Conservation (phyloP, 1,284 basidiomycete species). For the Vanrija sp. region DNA sequence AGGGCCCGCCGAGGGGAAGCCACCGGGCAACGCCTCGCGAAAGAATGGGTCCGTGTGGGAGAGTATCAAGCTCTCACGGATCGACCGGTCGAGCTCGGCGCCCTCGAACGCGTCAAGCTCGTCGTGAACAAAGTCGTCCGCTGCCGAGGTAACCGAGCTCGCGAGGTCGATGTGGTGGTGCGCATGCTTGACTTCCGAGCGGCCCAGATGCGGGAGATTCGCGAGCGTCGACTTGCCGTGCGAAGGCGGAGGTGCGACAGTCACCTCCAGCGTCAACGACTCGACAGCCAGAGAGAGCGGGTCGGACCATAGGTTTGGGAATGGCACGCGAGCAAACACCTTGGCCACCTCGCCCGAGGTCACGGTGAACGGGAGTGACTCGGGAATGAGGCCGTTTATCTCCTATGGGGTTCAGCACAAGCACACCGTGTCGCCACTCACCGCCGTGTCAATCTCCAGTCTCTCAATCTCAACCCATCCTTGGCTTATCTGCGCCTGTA, state of each 20-base stretch:
- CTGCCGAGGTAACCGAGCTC: slow-evolving; percentile 71
- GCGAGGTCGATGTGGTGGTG: slow-evolving; percentile 55
- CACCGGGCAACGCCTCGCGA: slow-evolving; percentile 33
- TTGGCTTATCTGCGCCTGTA: slow-evolving; percentile 86
- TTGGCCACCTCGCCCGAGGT: slow-evolving; percentile 67
- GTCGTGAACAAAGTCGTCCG: slow-evolving; percentile 77
- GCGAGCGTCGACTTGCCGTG: slow-evolving; percentile 3
- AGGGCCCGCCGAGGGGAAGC: slow-evolving; percentile 24
- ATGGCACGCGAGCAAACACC: slow-evolving; percentile 60
- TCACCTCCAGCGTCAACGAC: slow-evolving; percentile 66
- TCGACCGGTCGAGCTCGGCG: slow-evolving; percentile 64
- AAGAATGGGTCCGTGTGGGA: slow-evolving; percentile 37
- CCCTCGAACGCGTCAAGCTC: slow-evolving; percentile 71
- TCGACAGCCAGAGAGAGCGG: slow-evolving; percentile 50
- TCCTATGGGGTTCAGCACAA: slow-evolving; percentile 54
- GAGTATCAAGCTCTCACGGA: slow-evolving; percentile 48
- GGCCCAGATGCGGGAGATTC: neutral
- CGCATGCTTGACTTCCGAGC: too few relatives aligned
- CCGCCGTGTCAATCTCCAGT: slow-evolving; percentile 71
- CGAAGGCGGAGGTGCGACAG: slow-evolving; percentile 60
- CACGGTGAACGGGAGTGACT: slow-evolving; percentile 64
- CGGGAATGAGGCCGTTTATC: slow-evolving; percentile 66
- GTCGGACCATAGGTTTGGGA: slow-evolving; percentile 46
- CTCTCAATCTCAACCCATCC: slow-evolving; percentile 82
- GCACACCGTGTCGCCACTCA: slow-evolving; percentile 48